Percentiles rank a stretch among this genome's conserved stretches.
Evolutionary conservation across 129 eudicot genomes (phyloP).

Genomic region (Heracleum sosnowskyi): DNA sequence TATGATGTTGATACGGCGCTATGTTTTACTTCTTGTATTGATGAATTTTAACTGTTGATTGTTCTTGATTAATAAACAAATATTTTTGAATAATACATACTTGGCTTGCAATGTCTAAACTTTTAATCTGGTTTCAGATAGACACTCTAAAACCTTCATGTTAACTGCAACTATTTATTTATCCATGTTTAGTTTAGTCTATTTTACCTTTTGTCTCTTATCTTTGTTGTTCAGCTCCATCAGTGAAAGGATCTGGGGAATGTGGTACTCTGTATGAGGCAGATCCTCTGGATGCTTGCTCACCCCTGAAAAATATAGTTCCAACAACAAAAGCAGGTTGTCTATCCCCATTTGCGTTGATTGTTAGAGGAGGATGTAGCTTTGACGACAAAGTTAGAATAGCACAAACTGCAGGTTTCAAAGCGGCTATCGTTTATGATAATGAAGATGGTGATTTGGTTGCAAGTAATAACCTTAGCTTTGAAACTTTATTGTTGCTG

Average conservation of each 20-base stretch:
- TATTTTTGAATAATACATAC: not conserved
- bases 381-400: slow-evolving; percentile 83
- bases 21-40: not conserved
- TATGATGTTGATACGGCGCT: not conserved
- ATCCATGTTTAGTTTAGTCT: not conserved
- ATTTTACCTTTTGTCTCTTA: not conserved
- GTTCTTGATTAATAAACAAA: not conserved
- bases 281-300: slow-evolving; percentile 77
- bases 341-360: slow-evolving; percentile 47
- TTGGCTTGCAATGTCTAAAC: not conserved
- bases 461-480: slow-evolving; percentile 62
- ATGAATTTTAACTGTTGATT: not conserved
- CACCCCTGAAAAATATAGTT: slow-evolving; percentile 39
- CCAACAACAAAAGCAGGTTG: slow-evolving; percentile 15
- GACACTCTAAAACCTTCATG: not conserved
- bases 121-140: not conserved
- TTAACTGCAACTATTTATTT: not conserved
- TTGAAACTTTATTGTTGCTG: not conserved
- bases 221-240: slow-evolving; percentile 50
- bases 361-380: slow-evolving; percentile 87
- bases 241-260: slow-evolving; percentile 56
- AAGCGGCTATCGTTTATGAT: slow-evolving; percentile 72
- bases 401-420: slow-evolving; percentile 83
- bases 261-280: slow-evolving; percentile 65
- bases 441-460: slow-evolving; percentile 59